Base-by-base conservation (phyloP, 1,139 yeast genomes). In the Yamadazyma atlantica region DNA sequence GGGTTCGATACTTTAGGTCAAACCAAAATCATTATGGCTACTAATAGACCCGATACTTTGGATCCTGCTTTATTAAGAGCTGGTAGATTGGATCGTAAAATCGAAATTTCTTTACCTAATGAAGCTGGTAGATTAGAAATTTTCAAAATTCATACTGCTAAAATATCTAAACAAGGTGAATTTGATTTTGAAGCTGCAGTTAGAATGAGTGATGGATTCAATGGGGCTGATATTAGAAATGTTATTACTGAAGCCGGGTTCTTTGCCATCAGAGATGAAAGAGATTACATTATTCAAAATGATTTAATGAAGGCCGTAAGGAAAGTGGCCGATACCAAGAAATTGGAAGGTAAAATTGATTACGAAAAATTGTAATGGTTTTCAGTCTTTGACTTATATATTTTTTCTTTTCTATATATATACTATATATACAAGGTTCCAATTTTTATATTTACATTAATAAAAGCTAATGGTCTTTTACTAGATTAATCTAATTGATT, bases 11-110 rank as follows among this genome's bases (percentile, higher is more conserved):
- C 89, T 42, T 75, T 94, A 55, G 98, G 98, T 27, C 96, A 89
- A 65, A 94, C 98, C 2, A 94, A 94, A 70, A 90, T 94, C 39
- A 94, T 94, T 54, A 94, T 94, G 98, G 99, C 99, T 26, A 94
- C 99, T 18, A 94, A 94, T 64, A 80, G 99, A 66, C 98, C 98
- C 10, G 98, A 94, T 62, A 92, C 98, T 9, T 75, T 94, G 49
- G 99, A 94, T 63, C 99, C 99, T n/a, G 99, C 99, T 3, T 73
- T 94, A 53, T 75, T 94, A 52, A 86, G 99, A 72, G 97, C 98
- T 3, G 99, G 99, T 51, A 84, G 99, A 70, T 80, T 94, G 58
- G 99, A 94, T 64, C 79, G 98, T 60, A 94, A 94, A 66, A 88
- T 94, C 54, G 99, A 94, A 66, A 92, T 94, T 49, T 88, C 95